Evolutionary conservation across 2,329 filamentous ascomycete genomes (phyloP), one percentile per base, ranked within the genome.

Genomic region (Calonectria pteridis): DNA sequence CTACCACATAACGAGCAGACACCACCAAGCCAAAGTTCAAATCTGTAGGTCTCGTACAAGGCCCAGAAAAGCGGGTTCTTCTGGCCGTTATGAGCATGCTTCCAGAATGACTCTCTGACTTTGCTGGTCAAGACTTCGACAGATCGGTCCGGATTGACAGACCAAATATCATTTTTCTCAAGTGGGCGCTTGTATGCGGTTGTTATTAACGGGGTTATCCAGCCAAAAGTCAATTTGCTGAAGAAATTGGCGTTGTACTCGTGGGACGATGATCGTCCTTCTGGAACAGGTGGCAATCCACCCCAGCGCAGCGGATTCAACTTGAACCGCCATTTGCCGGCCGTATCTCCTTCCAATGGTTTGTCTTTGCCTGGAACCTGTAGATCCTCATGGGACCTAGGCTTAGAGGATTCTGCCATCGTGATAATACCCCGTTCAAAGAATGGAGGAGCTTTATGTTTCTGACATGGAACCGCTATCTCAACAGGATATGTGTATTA

Each of bases 171-270:
- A 77, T 94, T 94, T 67, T 92, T 86, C 80, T 98, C 93, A 1
- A 99, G 89, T 2, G 92, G 91, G 18, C 96, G 93, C 81, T 95
- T 93, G 84, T 98, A 98, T 40, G 97, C 96, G 43, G 92, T 91
- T 92, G 85, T 88, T 95, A 98, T 98, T 71, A 98, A 82, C 1
- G 94, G 93, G 0, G 92, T 91, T 89, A 98, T 96, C 96, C 96
- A 98, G 82, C 95, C 91, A 81, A 98, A 98, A 7, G 93, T 93
- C 26, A 98, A 83, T 71, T 88, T 83, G 85, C 94, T 98, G 76
- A 97, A 89, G 80, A 95, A 93, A 2, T 89, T 87, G 10, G 96
- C 96, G 3, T 86, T 88, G 82, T 94, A 88, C 85, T 98, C 96
- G 74, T 89, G 90, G 5, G 91, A 95, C 0, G 87, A 83, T 9